Evolutionary conservation across 2,329 filamentous ascomycete species (phyloP), one percentile per base, ranked within the genome.

Genomic region (Onygena corvina): DNA sequence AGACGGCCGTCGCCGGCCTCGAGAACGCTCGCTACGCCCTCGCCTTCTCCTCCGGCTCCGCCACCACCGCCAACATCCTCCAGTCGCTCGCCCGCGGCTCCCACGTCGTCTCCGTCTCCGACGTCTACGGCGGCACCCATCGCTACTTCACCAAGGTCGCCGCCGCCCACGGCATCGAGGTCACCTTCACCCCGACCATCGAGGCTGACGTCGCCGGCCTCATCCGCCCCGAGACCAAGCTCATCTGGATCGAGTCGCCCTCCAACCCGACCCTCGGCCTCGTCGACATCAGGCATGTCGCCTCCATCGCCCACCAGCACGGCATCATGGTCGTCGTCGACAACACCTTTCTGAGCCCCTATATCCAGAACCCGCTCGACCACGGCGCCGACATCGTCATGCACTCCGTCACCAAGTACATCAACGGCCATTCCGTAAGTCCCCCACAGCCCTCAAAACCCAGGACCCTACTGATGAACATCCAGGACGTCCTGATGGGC

Each of bases 91-190:
- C 90, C 20, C 76, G 84, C 9, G 89, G 88, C 54, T 92, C 86
- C 44, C 92, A 98, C 71, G 86, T 98, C 61, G 83, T 98, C 60
- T 95, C 88, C 53, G 87, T 98, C 44, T 94, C 88, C 40, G 92
- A 98, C 67, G 89, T 98, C 60, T 98, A 98, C 67, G 92, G 92
- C 59, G 92, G 92, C 59, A 98, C 92, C 35, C 92, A 98, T 72
- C 79, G 92, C 61, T 98, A 98, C 75, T 98, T 98, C 75, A 98
- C 92, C 57, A 89, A 95, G 71, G 92, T 96, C 46, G 92, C 92
- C 50, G 81, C 86, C 61, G 88, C 92, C 21, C 92, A 98, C 67
- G 87, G 90, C 60, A 87, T 98, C 49, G 80, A 84, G 59, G 92
- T 96, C 54, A 94, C 90, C 46, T 98, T 98, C 68, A 90, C 88